Percentiles rank a stretch among this genome's conserved stretches.
Conservation (phyloP, 2,329 filamentous ascomycete species). For the Hypoxylon sp. region DNA sequence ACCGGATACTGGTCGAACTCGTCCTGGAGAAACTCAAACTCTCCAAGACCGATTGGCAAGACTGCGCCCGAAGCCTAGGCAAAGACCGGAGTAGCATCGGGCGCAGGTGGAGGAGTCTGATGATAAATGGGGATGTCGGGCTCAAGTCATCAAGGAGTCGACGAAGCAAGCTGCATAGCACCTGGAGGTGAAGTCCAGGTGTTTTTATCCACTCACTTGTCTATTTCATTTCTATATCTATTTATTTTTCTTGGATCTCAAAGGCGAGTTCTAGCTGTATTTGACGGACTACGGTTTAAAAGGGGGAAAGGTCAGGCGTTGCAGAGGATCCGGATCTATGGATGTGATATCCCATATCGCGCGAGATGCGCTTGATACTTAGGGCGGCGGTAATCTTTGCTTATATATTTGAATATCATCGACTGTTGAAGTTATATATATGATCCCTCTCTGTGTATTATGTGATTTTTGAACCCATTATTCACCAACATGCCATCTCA, state of each 20-base stretch:
- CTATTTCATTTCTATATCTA: slow-evolving; percentile 32
- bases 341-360: slow-evolving; percentile 44
- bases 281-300: slow-evolving; percentile 18
- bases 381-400: slow-evolving; percentile 23
- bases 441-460: background rate
- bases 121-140: slow-evolving; percentile 71
- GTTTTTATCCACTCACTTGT: slow-evolving; percentile 28
- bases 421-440: slow-evolving; percentile 19
- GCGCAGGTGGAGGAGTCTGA: slow-evolving; percentile 74
- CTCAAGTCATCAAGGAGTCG: slow-evolving; percentile 65
- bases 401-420: slow-evolving; percentile 31
- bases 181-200: slow-evolving; percentile 64
- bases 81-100: slow-evolving; percentile 71
- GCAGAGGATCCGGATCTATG: slow-evolving; percentile 27
- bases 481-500: background rate
- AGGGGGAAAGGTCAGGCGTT: slow-evolving; percentile 31
- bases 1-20: slow-evolving; percentile 75
- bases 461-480: background rate
- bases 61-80: slow-evolving; percentile 75
- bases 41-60: slow-evolving; percentile 75
- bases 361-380: slow-evolving; percentile 40
- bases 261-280: slow-evolving; percentile 33
- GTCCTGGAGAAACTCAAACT: slow-evolving; percentile 77
- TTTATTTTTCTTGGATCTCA: slow-evolving; percentile 27
- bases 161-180: slow-evolving; percentile 66